phyloP scores from a whole-genome alignment of 2,329 filamentous ascomycete genomes.

The Aspergillus tanneri region DNA sequence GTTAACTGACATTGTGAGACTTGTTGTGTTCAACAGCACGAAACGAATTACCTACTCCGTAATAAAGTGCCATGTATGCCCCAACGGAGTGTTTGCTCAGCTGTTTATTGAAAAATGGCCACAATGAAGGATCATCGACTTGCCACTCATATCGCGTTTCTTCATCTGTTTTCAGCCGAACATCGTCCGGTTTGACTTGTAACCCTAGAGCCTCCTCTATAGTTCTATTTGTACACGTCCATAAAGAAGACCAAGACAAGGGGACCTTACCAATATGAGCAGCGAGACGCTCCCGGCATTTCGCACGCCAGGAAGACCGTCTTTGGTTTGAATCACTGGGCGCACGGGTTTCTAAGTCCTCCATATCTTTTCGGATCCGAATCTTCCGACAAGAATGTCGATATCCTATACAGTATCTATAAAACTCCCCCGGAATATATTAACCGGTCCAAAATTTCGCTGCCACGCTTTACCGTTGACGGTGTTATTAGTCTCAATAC shows the following conservation, averaged over 20 bases:
- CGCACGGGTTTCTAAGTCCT: background rate
- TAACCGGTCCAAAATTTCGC: no score
- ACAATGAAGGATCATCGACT: conserved; percentile 13
- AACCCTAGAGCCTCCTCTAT: conserved; percentile 14
- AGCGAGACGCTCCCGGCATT: background rate
- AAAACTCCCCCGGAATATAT: no score
- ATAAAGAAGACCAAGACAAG: background rate
- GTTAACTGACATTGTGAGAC: background rate
- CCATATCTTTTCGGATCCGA: background rate
- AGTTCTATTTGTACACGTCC: background rate
- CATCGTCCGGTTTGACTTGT: conserved; percentile 10
- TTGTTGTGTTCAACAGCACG: conserved; percentile 7
- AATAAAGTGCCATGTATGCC: conserved; percentile 30
- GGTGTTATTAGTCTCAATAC: no score
- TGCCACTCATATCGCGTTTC: conserved; percentile 13
- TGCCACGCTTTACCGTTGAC: no score
- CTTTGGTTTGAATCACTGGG: background rate
- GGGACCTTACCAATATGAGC: background rate
- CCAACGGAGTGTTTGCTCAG: no score
- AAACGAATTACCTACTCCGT: conserved; percentile 11
- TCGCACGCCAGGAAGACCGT: background rate
- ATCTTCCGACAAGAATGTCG: background rate
- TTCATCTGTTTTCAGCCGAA: conserved; percentile 11
- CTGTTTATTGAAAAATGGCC: conserved; percentile 12
- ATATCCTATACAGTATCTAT: no score